Evolutionary conservation across 352 stramenopile species (phyloP), one percentile per base, ranked within the genome.

Genomic region (Phytophthora sansomeana): DNA sequence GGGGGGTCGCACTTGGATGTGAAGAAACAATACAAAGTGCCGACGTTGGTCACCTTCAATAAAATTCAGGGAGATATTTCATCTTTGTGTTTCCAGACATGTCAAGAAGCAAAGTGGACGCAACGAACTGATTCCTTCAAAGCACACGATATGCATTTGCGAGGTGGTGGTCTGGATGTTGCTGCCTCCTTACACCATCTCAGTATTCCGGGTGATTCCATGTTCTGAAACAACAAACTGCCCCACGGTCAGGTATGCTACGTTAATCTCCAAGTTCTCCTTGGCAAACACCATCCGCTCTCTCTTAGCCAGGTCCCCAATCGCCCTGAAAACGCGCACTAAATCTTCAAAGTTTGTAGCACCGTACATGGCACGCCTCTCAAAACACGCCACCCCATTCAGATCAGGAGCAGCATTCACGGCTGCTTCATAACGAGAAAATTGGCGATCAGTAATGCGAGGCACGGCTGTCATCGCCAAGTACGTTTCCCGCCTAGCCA

Each of bases 311-410:
- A 58, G 1, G 10, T 35, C 32, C 4, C 48, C 17, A 1, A 67
- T n/a, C 19, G 29, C 2, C 13, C 26, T 16, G 54, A 63, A 36
- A 28, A 66, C 42, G 21, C 50, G 26, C n/a, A 47, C 47, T 29
- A 67, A 33, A n/a, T 64, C 55, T 1, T 60, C 47, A 36, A 53
- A 28, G 9, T 6, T 48, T 44, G 11, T 49, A 11, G 55, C 63
- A 1, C 48, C 42, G 21, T 55, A 71, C 48, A 71, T 33, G 29
- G 54, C 32, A 30, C 41, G 47, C 11, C 51, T 58, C 14, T 13
- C 35, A 44, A 67, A 62, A 43, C 56, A 63, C 9, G 46, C 39
- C n/a, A 72, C 46, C 11, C 46, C 56, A 28, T 59, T n/a, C n/a
- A n/a, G n/a, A n/a, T n/a, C n/a, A n/a, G n/a, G n/a, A n/a, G n/a